Base-by-base conservation (phyloP, 1,139 yeast species). In the Neolecta irregularis region DNA sequence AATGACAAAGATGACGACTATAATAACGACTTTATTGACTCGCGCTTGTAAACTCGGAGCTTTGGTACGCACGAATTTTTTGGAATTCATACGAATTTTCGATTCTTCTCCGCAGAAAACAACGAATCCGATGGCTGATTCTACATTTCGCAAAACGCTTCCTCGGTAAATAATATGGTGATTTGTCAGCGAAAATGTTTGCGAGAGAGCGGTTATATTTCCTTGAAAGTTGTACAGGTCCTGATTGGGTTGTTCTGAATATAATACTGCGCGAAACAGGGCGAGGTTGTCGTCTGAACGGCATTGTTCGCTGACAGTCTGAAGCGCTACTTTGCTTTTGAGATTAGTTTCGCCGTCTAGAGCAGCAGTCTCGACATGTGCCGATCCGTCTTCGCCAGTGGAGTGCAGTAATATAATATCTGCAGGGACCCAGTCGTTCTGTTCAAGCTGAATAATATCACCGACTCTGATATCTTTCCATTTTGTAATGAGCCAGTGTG, bases 151-250 rank as follows among this genome's bases (percentile, higher is more conserved):
- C 28, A 88, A 57, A 30, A 83, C 69, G 39, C 92, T 75, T 2
- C 98, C 98, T 50, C 99, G 65, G 52, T 85, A 88, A 2, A 80
- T 61, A 11, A 88, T 69, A 50, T 88, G 79, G 21, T 77, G 88
- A 7, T 81, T 70, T 0, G 80, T 78, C 30, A 91, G 56, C 0
- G 98, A 75, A 46, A 64, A 66, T 39, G 42, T 54, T 44, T 38
- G 56, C 45, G 50, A 56, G 18, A 48, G 48, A 17, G 57, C 40
- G 8, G 45, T 44, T 24, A 74, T 48, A 6, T 73, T 68, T 26
- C 95, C 98, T 53, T 85, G 94, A 55, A 80, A 91, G 49, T 81
- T 85, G 61, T 88, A 88, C 31, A 91, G 60, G 56, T 88, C 95
- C 29, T 67, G 61, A 53, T 91, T 88, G 4, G 98, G 98, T 49